Conservation (phyloP, 2,329 filamentous ascomycete genomes). For the Diaporthe ampelina region DNA sequence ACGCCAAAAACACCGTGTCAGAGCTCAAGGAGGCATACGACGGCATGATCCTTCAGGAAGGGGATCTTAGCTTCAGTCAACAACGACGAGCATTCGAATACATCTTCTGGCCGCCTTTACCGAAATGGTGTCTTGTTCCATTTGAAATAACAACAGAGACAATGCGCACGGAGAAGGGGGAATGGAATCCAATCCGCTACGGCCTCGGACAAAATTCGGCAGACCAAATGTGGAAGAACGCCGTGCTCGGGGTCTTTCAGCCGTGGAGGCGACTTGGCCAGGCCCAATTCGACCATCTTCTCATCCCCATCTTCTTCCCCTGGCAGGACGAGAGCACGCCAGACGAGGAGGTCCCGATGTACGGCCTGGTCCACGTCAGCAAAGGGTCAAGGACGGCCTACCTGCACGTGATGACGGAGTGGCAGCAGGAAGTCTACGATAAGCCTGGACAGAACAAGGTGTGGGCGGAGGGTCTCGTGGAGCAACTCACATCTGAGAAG, state of each 20-base stretch:
- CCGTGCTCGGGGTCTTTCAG: constrained; percentile 21
- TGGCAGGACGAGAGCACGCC: constrained; percentile 24
- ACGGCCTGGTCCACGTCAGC: background rate
- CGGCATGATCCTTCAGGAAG: background rate
- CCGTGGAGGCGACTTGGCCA: background rate
- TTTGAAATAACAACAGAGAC: constrained; percentile 8
- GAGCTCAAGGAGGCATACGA: background rate
- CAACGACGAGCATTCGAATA: background rate
- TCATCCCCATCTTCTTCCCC: constrained; percentile 8
- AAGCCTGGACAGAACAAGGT: background rate
- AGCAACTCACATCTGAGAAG: constrained; percentile 8
- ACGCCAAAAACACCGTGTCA: background rate
- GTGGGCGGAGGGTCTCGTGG: constrained; percentile 9
- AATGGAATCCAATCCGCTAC: background rate
- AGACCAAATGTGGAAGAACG: constrained; percentile 13
- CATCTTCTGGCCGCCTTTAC: constrained; percentile 20
- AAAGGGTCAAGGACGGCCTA: constrained; percentile 10
- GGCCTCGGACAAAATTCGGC: background rate
- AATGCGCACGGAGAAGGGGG: background rate
- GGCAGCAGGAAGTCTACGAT: constrained; percentile 11
- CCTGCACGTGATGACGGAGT: constrained; percentile 30
- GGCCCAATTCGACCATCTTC: constrained; percentile 19
- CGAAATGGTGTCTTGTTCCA: constrained; percentile 15
- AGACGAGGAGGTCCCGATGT: constrained; percentile 19
- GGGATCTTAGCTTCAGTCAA: constrained; percentile 22